Evolutionary conservation across 352 stramenopile species (phyloP), one percentile per base, ranked within the genome.

Genomic region (Phytophthora tubulina): DNA sequence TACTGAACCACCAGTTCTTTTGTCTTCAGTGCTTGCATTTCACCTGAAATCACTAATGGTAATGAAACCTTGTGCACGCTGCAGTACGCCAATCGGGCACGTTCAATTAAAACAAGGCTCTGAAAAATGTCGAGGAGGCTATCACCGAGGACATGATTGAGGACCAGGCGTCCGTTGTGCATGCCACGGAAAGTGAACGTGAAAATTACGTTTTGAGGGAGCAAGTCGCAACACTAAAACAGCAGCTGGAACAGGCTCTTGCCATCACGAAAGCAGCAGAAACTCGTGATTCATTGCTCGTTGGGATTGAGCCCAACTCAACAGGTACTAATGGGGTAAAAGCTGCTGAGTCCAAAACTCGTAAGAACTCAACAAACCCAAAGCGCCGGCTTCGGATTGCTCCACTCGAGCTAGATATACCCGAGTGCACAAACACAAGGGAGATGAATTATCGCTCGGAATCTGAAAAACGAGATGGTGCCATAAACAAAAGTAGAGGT

Each of bases 21-120:
- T 61, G 15, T 21, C 56, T 67, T 3, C 10, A 95, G 88, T 38
- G 88, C 88, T 0, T 95, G 88, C 27, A 73, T 95, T 7, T 94
- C 88, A 3, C 81, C 88, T 2, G 63, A 82, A 2, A 53, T 68
- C 10, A 67, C 68, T 0, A 89, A 93, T 27, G 72, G 78, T 1
- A 78, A 75, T 30, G 88, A 95, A 62, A 93, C 81, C 0, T 67
- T 92, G 8, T 84, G 65, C 50, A 95, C 88, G 0, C 72, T 95
- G 11, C 83, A 92, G 53, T 95, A 93, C 36, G 88, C 86, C 8
- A 92, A 94, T 48, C 79, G 88, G 27, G 86, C 81, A 11, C 73
- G 84, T 1, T 90, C 84, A 56, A 94, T 94, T 54, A 93, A 52
- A 95, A 94, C 75, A 93, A 92, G 53, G 82, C 76, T 0, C 75